phyloP scores from a whole-genome alignment of 2,329 filamentous ascomycete species.

The Penicillium janthinellum region DNA sequence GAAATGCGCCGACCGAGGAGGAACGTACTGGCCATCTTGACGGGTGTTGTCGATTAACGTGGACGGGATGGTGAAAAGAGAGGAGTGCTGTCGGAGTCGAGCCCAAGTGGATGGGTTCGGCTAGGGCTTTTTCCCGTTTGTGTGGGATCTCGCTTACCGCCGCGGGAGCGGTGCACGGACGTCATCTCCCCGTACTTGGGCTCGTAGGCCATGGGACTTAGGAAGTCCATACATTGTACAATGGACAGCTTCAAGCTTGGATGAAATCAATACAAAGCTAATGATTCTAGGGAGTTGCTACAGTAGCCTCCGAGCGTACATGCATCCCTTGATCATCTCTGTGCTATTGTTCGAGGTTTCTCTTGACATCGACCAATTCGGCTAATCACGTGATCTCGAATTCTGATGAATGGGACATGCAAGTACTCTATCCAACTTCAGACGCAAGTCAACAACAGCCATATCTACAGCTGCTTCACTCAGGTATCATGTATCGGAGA shows the following conservation, averaged over 20 bases:
- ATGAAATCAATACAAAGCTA: too few species aligned
- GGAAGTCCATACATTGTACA: too few species aligned
- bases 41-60: slow-evolving; percentile 46
- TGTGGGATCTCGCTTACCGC: slow-evolving; percentile 47
- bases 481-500: not conserved
- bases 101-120: slow-evolving; percentile 32
- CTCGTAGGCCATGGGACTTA: not conserved
- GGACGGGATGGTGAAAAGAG: slow-evolving; percentile 38
- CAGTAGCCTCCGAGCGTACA: too few species aligned
- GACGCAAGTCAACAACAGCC: not conserved
- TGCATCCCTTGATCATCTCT: too few species aligned
- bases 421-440: not conserved
- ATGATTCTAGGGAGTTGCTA: too few species aligned
- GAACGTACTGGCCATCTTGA: slow-evolving; percentile 53
- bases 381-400: not conserved
- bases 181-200: slow-evolving; percentile 1
- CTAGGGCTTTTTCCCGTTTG: slow-evolving; percentile 41
- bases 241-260: not conserved
- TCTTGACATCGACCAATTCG: not conserved
- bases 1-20: slow-evolving; percentile 8
- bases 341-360: not conserved
- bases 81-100: slow-evolving; percentile 35
- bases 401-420: not conserved
- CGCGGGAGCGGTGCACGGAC: slow-evolving; percentile 25
- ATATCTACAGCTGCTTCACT: not conserved